Evolutionary conservation across 2,329 filamentous ascomycete species (phyloP), one percentile per base, ranked within the genome.

Genomic region (Colletotrichum nymphaeae): DNA sequence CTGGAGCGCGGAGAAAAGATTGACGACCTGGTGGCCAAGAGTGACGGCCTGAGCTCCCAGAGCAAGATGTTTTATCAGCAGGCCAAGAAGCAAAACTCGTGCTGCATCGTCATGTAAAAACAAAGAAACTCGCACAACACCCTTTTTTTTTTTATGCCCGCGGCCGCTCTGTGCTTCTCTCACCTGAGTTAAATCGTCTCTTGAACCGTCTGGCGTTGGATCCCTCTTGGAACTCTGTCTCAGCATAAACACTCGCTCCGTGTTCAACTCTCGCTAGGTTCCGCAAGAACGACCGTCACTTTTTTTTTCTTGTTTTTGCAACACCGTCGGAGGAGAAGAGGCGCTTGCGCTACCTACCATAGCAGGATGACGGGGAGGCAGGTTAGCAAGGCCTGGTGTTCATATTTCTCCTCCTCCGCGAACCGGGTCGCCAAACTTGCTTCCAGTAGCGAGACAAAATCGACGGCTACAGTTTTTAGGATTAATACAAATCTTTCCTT

Each of bases 1-100:
- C 84, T 98, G 79, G 93, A 98, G 87, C 90, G 97, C 75, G 97
- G 95, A 55, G 95, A 98, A 90, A 98, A 98, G 89, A 95, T 99
- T 77, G 96, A 98, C 81, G 94, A 93, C 78, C 85, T 99, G 78
- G 96, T 98, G 58, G 92, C 93, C 76, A 98, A 98, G 91, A 97
- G 94, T 79, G 95, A 98, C 78, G 94, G 93, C 14, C 84, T 99
- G 79, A 97, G 94, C 84, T 90, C 91, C 63, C 94, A 97, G 88
- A 98, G 95, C 86, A 98, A 98, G 89, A 96, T 97, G 93, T 99
- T 99, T 83, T 98, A 98, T 84, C 95, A 86, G 82, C 85, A 92
- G 88, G 93, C 93, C 80, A 94, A 94, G 88, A 94, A 94, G 85
- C 92, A 94, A 82, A 95, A 94, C 84, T 93, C 91, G 28, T 94